Evolutionary conservation across 805 yeast species (phyloP), one percentile per base, ranked within the genome.

Genomic region (Barnettozyma populi): DNA sequence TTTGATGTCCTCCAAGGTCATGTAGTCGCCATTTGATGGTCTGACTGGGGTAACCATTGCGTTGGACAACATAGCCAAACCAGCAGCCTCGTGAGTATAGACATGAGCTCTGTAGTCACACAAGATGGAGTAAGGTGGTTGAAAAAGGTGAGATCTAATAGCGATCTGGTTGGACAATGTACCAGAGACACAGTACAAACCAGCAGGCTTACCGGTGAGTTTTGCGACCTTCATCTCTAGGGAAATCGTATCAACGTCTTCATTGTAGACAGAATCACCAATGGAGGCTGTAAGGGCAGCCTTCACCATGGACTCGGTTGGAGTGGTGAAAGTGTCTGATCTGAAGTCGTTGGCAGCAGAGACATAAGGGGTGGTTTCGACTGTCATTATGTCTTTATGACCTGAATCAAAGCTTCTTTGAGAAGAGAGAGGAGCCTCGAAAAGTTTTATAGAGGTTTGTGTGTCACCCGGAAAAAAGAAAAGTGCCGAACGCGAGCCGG

Each of bases 301-400:
- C 47, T 77, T 74, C 20, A 85, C 61, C 95, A 90, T 88, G 32
- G 79, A 72, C 32, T 72, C 69, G 1, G 96, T 82, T 24, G 97
- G 97, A 18, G 86, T 85, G 5, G 97, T 90, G 75, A 89, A 88
- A 1, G 97, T 90, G 64, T 90, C 98, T 59, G 92, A 76, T 63
- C 83, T 72, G 55, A 79, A 72, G 54, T 79, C 83, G 59, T 78
- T 78, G n/a, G 65, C 47, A 16, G 74, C 72, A 20, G 57, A 48
- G 16, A 42, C 46, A 46, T 58, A 59, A n/a, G 97, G 64, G 86
- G 87, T 88, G 90, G 89, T 47, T 18, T 52, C 51, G 23, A 57
- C 46, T 39, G 49, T 44, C 45, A 45, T 45, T 24, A 27, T 41
- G n/a, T 32, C 18, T 13, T 31, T 21, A 14, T 36, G 14, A 36